A percentile compares a stretch with the other conserved stretches of the same genome.
These are phyloP conservation scores for Dentipellis sp. DNA, from an alignment of 768 basidiomycete genomes.

Conservation along the genomic window DNA sequence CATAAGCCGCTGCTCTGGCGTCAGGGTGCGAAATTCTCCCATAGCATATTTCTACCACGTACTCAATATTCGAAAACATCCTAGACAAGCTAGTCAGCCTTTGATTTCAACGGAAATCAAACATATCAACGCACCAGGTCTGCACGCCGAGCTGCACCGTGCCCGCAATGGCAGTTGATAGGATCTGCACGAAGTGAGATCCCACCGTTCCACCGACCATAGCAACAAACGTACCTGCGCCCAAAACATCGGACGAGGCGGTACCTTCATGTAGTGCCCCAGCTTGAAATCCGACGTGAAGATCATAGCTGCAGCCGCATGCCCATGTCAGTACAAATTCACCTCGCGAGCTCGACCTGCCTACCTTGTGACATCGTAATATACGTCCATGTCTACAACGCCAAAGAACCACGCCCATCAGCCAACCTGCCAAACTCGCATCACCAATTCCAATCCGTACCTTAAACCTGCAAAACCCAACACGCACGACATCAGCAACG, in stretches of 20 bases:
- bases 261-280: slow-evolving; percentile 63
- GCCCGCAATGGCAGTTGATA: slow-evolving; percentile 40
- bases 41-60: slow-evolving; percentile 6
- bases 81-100: slow-evolving; percentile 14
- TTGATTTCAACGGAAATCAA: not conserved
- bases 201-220: slow-evolving; percentile 42
- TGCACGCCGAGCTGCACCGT: slow-evolving; percentile 60
- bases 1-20: slow-evolving; percentile 36
- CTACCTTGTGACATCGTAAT: slow-evolving; percentile 43
- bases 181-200: slow-evolving; percentile 12
- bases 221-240: slow-evolving; percentile 24
- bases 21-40: not conserved
- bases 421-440: not conserved
- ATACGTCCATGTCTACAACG: slow-evolving; percentile 49
- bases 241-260: slow-evolving; percentile 59
- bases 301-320: slow-evolving; percentile 34
- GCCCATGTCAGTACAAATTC: no score
- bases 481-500: no score
- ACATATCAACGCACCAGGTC: slow-evolving; percentile 25
- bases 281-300: slow-evolving; percentile 70
- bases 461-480: slow-evolving; percentile 5
- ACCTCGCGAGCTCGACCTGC: not conserved
- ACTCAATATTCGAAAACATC: slow-evolving; percentile 37
- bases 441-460: not conserved
- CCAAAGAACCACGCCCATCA: slow-evolving; percentile 2